Conservation (phyloP, 2,329 filamentous ascomycete genomes). For the Colletotrichum magnum region DNA sequence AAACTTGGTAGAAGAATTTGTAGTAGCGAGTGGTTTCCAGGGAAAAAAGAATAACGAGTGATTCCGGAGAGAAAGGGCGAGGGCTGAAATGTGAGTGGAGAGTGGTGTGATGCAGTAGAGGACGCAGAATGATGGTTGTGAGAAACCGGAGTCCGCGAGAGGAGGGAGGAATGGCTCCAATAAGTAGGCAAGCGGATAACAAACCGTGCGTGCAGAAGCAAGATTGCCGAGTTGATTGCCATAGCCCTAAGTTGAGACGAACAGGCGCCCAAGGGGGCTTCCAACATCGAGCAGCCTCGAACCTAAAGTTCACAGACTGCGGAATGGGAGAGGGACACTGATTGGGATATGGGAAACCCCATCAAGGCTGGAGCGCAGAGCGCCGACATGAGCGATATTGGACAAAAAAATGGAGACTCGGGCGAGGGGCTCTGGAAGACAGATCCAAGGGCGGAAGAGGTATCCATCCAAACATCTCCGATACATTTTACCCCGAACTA, state of each 20-base stretch:
- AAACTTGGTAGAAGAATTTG: not conserved
- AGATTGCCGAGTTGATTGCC: not conserved
- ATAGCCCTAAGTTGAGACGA: not conserved
- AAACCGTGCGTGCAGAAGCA: not conserved
- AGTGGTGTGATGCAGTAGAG: not conserved
- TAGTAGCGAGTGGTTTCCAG: not conserved
- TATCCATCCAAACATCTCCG: slow-evolving; percentile 21
- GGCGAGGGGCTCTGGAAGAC: not conserved
- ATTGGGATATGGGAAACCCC: not conserved
- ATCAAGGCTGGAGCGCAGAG: not conserved
- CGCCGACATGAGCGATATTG: slow-evolving; percentile 29
- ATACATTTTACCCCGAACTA: slow-evolving; percentile 13
- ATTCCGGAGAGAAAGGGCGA: not conserved
- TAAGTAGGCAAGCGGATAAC: slow-evolving; percentile 19
- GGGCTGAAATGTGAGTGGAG: not conserved
- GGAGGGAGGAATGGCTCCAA: slow-evolving; percentile 6
- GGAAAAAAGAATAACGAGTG: not conserved
- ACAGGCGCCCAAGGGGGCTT: slow-evolving; percentile 4
- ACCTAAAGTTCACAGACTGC: slow-evolving; percentile 19
- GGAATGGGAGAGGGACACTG: slow-evolving; percentile 1
- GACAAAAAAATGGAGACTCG: slow-evolving; percentile 1
- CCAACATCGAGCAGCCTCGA: slow-evolving; percentile 8
- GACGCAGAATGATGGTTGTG: not conserved
- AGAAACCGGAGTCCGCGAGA: not conserved
- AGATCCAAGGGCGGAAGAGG: not conserved